Evolutionary conservation across 78 protist genomes (phyloP), one percentile per base, ranked within the genome.

Genomic region (Cyanophora paradoxa): DNA sequence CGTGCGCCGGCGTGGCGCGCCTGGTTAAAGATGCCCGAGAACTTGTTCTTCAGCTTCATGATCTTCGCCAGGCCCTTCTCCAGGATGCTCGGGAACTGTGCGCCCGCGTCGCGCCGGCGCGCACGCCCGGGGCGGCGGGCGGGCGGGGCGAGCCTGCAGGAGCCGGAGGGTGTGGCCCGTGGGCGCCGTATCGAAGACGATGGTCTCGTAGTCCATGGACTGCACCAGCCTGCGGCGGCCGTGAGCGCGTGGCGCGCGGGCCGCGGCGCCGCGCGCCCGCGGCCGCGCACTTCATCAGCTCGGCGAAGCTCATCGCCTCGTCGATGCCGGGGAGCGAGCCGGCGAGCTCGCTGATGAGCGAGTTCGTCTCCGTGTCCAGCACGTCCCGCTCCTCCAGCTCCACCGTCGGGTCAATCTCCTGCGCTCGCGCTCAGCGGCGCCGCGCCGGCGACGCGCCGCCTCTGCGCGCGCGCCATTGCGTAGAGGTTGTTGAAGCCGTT

Each of bases 111-210:
- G n/a, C n/a, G n/a, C n/a, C n/a, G n/a, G n/a, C n/a, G n/a, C n/a
- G n/a, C n/a, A n/a, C n/a, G n/a, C n/a, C n/a, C n/a, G n/a, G n/a
- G n/a, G n/a, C n/a, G n/a, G n/a, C n/a, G n/a, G n/a, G n/a, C n/a
- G n/a, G n/a, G n/a, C n/a, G n/a, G n/a, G n/a, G n/a, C n/a, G n/a
- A n/a, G n/a, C n/a, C n/a, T n/a, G 44, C 14, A 96, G 77, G 24
- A 98, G 65, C 24, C 97, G 89, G 50, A 98, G 87, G 1, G 99
- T 96, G 76, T 98, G 99, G 28, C 99, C 99, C 1, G 99, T 97
- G n/a, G 99, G 99, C 0, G 99, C 99, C 31, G 99, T 97, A 83
- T 97, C 99, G 52, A 97, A 94, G 20, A 97, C 93, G 19, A 93
- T 74, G 30, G 81, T 76, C 22, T 78, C 80, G 88, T 81, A 93